These are phyloP conservation scores for Leptographium wingfieldii DNA, from an alignment of 2,329 filamentous ascomycete species.

Conservation along the genomic window DNA sequence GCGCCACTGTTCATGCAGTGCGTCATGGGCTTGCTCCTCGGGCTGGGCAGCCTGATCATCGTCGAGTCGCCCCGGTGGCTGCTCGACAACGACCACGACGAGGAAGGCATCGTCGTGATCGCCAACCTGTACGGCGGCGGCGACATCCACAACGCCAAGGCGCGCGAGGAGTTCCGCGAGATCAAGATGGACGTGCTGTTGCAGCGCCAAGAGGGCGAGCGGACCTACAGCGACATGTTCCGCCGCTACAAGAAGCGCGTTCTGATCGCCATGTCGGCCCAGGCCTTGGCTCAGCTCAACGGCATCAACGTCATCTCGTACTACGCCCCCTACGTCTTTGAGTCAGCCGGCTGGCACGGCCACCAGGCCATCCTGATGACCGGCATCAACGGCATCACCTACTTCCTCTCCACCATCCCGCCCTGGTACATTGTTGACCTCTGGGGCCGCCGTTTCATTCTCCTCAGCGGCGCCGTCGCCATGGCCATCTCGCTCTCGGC, in stretches of 20 bases:
- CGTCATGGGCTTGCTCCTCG: slow-evolving; percentile 80
- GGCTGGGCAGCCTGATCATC: slow-evolving; percentile 77
- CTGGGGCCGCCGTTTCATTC: slow-evolving; percentile 78
- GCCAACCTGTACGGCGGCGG: slow-evolving; percentile 93
- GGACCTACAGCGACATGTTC: slow-evolving; percentile 91
- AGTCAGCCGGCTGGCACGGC: slow-evolving; percentile 90
- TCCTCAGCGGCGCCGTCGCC: slow-evolving; percentile 76
- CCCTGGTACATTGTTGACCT: slow-evolving; percentile 95
- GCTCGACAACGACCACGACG: slow-evolving; percentile 92
- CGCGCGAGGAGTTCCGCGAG: slow-evolving; percentile 89
- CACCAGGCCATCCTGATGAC: slow-evolving; percentile 93
- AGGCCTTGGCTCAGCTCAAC: slow-evolving; percentile 89
- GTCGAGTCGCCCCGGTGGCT: slow-evolving; percentile 97
- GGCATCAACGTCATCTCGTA: slow-evolving; percentile 99
- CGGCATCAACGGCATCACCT: slow-evolving; percentile 80
- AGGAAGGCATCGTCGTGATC: slow-evolving; percentile 96
- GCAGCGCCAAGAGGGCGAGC: slow-evolving; percentile 87
- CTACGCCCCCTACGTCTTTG: slow-evolving; percentile 92
- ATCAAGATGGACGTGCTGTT: slow-evolving; percentile 98
- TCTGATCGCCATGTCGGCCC: slow-evolving; percentile 97
- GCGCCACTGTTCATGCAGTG: slow-evolving; percentile 86
- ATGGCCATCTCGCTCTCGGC: slow-evolving; percentile 81
- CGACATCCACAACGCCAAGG: slow-evolving; percentile 86
- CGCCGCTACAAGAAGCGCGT: slow-evolving; percentile 80
- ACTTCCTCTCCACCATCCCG: slow-evolving; percentile 82